Base-by-base conservation (phyloP, 2,329 filamentous ascomycete genomes). In the Nemania diffusa region DNA sequence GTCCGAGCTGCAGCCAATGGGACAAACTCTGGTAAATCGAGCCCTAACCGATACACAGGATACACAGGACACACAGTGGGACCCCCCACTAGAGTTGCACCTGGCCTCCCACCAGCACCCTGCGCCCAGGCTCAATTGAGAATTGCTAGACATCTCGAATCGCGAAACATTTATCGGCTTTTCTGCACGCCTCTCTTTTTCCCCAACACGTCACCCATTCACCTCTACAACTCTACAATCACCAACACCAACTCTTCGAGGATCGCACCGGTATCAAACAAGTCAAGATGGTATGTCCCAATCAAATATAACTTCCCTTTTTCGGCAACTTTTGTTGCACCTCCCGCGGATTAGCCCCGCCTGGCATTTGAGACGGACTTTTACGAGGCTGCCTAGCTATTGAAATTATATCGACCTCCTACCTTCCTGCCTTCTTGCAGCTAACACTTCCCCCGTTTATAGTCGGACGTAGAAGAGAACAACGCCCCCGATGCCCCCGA, bases 381-480 rank as follows among this genome's bases (percentile, higher is more conserved):
- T 4, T 40, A 6, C 2, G 46, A 37, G 52, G 48, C 26, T 55
- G 37, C 48, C 60, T 50, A 29, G 53, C 37, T 50, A 8, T 46
- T 53, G 17, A 29, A 24, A 34, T 29, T 59, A 37, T 15, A 48
- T 60, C n/a, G n/a, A 56, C 6, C 67, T 70, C 52, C 70, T 71
- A 71, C 71, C 73, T 67, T 70, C 52, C 70, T 71, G 71, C 71
- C 73, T 5, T 27, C 46, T 62, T 24, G 26, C 67, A 62, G 57
- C 72, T 74, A 70, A 73, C 70, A 42, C 24, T 50, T 27, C 5
- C 24, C 5, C 52, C 20, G 2, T 69, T 60, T 75, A 71, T 76
- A 97, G 96, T 98, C 95, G 94, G 95, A 98, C 94, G 95, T 95
- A 98, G 96, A 98, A 97, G 95, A 98, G 92, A 94, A 91, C 85